Base-by-base conservation (phyloP, 2,329 filamentous ascomycete genomes). In the Zelopaecilomyces penicillatus region DNA sequence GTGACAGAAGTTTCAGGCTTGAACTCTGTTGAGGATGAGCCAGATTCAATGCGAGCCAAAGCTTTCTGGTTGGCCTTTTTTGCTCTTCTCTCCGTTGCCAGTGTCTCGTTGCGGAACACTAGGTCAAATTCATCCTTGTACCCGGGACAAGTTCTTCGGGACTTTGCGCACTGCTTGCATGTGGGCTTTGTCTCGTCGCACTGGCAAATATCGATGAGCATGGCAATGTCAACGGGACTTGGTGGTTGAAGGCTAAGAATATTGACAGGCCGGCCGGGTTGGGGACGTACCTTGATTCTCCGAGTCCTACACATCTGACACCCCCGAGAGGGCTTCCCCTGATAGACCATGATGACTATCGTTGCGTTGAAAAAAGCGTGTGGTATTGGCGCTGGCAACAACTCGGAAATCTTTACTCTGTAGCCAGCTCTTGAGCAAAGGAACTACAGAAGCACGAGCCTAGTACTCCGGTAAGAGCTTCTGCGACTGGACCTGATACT, bases 291-390 rank as follows among this genome's bases (percentile, higher is more conserved):
- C 75, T 87, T 87, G 59, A 87, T 87, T 54, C 83, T 74, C 52
- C 83, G 74, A 32, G 75, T 83, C 59, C 83, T 76, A 61, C 83
- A 87, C 76, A 83, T 86, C 66, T 85, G 82, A 56, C 83, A 87
- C 55, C 82, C 83, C 65, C 72, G 67, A 1, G 79, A 83, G 56
- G 80, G 77, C 64, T 80, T 82, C 36, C 80, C 80, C 49, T 76
- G 80, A 54, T 82, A 83, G 9, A 82, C 79, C 79, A 82, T 83
- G 51, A 47, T 65, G 61, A 46, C 37, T 10, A 19, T 19, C 19
- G 19, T 19, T 19, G 19, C 19, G 19, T 19, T 19, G 19, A 31
- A 44, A 7, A 38, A n/a, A 30, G 41, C 8, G n/a, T 44, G 7
- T 44, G 31, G 26, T 28, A 28, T 30, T 26, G 12, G 26, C 9